Percentiles rank a stretch among this genome's conserved stretches.
Evolutionary conservation across 257 asterid genomes (phyloP).

Genomic region (Coffea eugenioides): DNA sequence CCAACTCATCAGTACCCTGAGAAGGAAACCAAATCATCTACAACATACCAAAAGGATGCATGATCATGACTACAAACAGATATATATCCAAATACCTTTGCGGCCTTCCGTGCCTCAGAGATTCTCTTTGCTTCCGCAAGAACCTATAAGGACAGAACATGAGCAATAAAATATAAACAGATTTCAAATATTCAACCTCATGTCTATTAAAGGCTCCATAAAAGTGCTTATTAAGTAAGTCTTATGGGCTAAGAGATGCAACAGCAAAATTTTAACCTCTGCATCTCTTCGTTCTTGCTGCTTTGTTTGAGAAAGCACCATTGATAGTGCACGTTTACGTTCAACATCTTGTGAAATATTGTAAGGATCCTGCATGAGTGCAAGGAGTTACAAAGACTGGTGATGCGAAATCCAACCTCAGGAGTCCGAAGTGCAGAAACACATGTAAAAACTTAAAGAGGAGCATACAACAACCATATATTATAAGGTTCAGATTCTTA

Average conservation of each 20-base stretch:
- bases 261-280: conserved; percentile 50
- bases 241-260: neutral
- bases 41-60: neutral
- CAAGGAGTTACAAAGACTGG: conserved; percentile 21
- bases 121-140: conserved; percentile 91
- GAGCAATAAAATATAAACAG: conserved; percentile 4
- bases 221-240: neutral
- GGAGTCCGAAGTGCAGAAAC: neutral
- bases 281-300: conserved; percentile 90
- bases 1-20: conserved; percentile 58
- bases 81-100: conserved; percentile 46
- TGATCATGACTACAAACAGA: neutral
- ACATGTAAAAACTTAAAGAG: neutral
- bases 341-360: conserved; percentile 77
- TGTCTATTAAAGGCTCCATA: neutral
- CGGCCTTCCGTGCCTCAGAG: conserved; percentile 72
- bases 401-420: conserved; percentile 12
- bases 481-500: neutral
- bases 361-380: conserved; percentile 63
- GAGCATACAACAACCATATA: neutral
- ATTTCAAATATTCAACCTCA: neutral
- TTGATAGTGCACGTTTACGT: conserved; percentile 75
- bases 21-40: neutral
- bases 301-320: conserved; percentile 94
- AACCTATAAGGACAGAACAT: conserved; percentile 46